Conservation (phyloP, 2,329 filamentous ascomycete species). For the Botrytis cinerea region DNA sequence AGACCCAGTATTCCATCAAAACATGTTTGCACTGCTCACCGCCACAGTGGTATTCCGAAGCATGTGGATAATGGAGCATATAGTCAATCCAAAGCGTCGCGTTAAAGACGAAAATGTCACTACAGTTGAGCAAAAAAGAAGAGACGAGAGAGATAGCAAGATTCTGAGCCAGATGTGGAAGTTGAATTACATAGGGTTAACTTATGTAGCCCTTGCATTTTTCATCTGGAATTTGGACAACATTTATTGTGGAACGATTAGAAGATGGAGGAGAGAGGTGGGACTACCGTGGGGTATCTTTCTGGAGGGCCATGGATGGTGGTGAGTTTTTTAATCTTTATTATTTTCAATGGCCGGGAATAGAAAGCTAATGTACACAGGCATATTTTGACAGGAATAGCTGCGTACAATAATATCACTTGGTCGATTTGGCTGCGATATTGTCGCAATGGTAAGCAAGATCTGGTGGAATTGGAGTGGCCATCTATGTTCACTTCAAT, state of each 20-base stretch:
- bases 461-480: constrained; percentile 12
- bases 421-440: constrained; percentile 6
- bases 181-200: neutral
- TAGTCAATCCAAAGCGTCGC: neutral
- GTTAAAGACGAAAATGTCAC: neutral
- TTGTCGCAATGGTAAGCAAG: constrained; percentile 5
- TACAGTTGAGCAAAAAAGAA: neutral
- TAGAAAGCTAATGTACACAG: neutral
- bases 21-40: constrained; percentile 7
- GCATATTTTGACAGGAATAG: constrained; percentile 6
- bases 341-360: neutral
- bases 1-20: constrained; percentile 9
- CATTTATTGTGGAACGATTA: neutral
- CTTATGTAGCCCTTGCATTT: neutral
- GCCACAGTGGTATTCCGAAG: neutral
- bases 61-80: constrained; percentile 8
- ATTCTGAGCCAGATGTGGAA: neutral
- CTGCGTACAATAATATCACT: neutral
- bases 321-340: neutral
- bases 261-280: neutral
- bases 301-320: constrained; percentile 2
- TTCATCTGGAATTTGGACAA: constrained; percentile 13
- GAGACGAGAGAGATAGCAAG: neutral
- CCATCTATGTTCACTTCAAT: constrained; percentile 3
- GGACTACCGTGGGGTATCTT: neutral